Base-by-base conservation (phyloP, 805 yeast species). In the Starmerella khaoyaiensis region DNA sequence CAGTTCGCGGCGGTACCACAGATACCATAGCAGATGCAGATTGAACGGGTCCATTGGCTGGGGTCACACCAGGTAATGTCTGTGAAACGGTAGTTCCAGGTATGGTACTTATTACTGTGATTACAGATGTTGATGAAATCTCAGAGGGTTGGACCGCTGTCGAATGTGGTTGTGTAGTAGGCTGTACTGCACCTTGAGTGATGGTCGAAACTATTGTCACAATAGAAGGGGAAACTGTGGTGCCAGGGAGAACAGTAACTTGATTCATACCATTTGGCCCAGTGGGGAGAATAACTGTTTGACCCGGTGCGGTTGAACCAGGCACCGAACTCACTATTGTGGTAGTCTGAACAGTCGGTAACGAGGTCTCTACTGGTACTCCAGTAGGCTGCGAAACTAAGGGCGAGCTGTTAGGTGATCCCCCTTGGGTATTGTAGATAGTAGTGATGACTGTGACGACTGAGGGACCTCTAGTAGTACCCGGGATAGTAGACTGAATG, bases 1-100 rank as follows among this genome's bases (percentile, higher is more conserved):
- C 21, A 11, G 35, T 32, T 6, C 23, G 19, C 4, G 21, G 21
- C 4, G 35, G 28, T 6, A n/a, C 5, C 7, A 23, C 21, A 6
- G 5, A 16, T 8, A 29, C 26, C 12, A 44, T 22, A 6, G 51
- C 44, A 4, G 38, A 27, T 12, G 48, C 50, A 29, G 48, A 41
- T 12, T 45, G 20, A 8, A 41, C 36, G 4, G 37, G 20, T 11
- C 47, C 46, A n/a, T 31, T 38, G 25, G 25, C 15, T 16, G 46
- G 33, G 11, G 27, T 33, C 16, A 34, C 28, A 25, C 30, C 25
- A 19, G 31, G 11, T 12, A 39, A 35, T 4, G 42, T 24, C 10
- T 41, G 43, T 5, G 33, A 20, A 8, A 38, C 33, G 3, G 45
- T 34, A 1, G 49, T 33, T 4, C 39, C 36, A 21, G 41, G 41